Evolutionary conservation across 257 asterid genomes (phyloP).

Genomic region (Solanum medicagineum): DNA sequence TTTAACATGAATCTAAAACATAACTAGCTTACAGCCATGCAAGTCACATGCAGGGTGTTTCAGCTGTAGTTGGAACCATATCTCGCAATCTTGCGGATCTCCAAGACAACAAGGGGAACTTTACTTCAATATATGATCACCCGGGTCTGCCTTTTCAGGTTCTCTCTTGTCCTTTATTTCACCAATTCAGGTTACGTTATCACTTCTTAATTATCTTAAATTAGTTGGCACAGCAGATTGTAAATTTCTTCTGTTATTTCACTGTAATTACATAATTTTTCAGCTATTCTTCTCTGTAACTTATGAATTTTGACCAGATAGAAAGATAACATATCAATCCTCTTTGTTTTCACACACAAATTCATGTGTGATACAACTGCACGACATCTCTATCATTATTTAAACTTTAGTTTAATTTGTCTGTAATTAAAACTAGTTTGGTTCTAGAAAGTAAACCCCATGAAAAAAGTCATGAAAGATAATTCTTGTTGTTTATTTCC

Average conservation of each 20-base stretch:
- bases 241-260: not conserved
- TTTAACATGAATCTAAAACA: not conserved
- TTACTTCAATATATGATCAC: slow-evolving; percentile 82
- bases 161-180: not conserved
- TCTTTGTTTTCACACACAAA: not conserved
- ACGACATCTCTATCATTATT: not conserved
- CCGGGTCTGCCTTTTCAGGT: slow-evolving; percentile 77
- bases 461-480: not conserved
- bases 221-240: not conserved
- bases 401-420: not conserved
- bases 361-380: not conserved
- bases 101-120: slow-evolving; percentile 86
- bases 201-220: not conserved
- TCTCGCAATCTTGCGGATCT: slow-evolving; percentile 93
- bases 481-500: not conserved
- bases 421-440: not conserved
- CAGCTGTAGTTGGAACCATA: slow-evolving; percentile 97
- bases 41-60: slow-evolving; percentile 56
- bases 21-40: not conserved
- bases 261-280: not conserved
- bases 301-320: not conserved
- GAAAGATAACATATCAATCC: not conserved
- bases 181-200: not conserved
- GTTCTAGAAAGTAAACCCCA: not conserved
- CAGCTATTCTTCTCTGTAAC: not conserved